phyloP scores from a whole-genome alignment of 495 filamentous ascomycete genomes.

The Hypoxylon lienhwacheense region DNA sequence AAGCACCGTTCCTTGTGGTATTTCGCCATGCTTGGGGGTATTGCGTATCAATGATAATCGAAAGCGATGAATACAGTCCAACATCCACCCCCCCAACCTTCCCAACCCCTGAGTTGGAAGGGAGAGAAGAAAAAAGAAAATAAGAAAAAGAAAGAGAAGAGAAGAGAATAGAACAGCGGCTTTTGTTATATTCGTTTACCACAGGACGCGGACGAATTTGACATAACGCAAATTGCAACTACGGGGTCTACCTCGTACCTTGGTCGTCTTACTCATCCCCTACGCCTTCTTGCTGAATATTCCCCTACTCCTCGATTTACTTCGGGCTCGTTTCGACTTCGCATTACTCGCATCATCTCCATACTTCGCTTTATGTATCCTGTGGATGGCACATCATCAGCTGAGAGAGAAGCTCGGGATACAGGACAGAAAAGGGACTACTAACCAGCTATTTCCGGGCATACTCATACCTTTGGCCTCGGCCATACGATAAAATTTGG shows the following conservation, averaged over 20 bases:
- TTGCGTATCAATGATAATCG: constrained; percentile 14
- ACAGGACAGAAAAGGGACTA: constrained; percentile 29
- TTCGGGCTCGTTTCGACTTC: constrained; percentile 44
- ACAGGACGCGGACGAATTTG: constrained; percentile 20
- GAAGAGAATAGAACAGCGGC: no score
- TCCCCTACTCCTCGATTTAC: constrained; percentile 51
- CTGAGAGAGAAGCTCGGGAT: constrained; percentile 5
- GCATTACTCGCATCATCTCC: constrained; percentile 56
- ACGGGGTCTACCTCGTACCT: neutral
- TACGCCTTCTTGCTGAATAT: constrained; percentile 46
- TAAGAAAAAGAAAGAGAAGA: no score
- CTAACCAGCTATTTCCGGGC: constrained; percentile 96
- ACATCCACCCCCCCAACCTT: no score
- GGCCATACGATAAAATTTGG: constrained; percentile 84
- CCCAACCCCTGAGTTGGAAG: no score
- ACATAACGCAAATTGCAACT: constrained; percentile 13
- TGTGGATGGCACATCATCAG: constrained; percentile 46
- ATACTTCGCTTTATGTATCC: constrained; percentile 95
- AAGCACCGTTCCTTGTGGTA: constrained; percentile 3
- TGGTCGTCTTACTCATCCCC: neutral
- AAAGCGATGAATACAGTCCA: constrained; percentile 19
- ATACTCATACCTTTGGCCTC: constrained; percentile 94
- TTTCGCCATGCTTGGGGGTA: constrained; percentile 14
- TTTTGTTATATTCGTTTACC: no score
- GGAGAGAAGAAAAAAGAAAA: no score